A percentile compares a stretch with the other conserved stretches of the same genome.
These are phyloP conservation scores for Pyricularia grisea DNA, from an alignment of 2,329 filamentous ascomycete species.

Conservation along the genomic window DNA sequence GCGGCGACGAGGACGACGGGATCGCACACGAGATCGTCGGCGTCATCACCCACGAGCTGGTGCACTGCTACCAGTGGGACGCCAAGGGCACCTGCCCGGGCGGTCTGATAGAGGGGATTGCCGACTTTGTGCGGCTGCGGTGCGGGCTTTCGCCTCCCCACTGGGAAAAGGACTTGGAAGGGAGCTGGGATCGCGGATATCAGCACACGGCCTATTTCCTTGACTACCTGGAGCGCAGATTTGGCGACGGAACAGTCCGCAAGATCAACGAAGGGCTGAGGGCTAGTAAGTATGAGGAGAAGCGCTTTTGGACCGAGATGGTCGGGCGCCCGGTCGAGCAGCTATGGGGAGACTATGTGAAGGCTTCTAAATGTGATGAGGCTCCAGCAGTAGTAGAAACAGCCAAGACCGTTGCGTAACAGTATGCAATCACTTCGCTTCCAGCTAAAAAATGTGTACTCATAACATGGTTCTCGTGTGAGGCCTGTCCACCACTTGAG, in stretches of 20 bases:
- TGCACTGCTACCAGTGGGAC: constrained; percentile 88
- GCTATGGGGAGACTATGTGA: constrained; percentile 66
- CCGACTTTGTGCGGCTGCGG: constrained; percentile 81
- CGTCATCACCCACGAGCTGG: constrained; percentile 84
- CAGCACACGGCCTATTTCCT: constrained; percentile 88
- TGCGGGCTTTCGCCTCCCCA: constrained; percentile 69
- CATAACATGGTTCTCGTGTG: not conserved
- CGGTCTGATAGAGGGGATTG: constrained; percentile 82
- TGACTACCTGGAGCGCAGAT: constrained; percentile 67
- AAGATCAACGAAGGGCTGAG: constrained; percentile 60
- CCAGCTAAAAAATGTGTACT: not conserved
- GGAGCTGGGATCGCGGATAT: constrained; percentile 82
- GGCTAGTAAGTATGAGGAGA: constrained; percentile 52
- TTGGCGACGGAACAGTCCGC: constrained; percentile 48
- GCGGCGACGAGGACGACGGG: constrained; percentile 34
- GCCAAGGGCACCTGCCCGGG: constrained; percentile 52
- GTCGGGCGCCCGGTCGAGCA: constrained; percentile 56
- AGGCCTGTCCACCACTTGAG: not conserved
- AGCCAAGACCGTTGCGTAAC: not conserved
- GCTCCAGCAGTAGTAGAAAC: not conserved
- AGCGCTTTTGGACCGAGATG: constrained; percentile 57
- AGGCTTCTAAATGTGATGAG: not conserved
- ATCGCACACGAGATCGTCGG: constrained; percentile 58
- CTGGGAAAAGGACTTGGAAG: constrained; percentile 55
- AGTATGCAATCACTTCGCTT: not conserved